A percentile compares a stretch with the other conserved stretches of the same genome.
phyloP scores from a whole-genome alignment of 2,329 filamentous ascomycete species.

The Alternaria consortialis region DNA sequence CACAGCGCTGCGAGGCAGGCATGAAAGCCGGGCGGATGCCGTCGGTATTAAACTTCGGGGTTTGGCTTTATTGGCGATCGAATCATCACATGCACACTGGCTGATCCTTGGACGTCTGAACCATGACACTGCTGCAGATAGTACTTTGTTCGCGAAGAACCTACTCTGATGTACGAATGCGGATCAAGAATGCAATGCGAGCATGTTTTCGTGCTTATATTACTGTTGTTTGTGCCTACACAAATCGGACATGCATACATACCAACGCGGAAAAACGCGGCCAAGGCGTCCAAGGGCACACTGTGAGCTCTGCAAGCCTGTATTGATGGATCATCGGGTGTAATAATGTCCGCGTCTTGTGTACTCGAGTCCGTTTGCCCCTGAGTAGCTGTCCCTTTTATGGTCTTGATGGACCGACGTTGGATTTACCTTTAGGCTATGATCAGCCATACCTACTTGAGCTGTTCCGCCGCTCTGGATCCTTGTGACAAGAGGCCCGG shows the following conservation, averaged over 20 bases:
- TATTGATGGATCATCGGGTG: background rate
- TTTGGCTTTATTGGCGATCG: background rate
- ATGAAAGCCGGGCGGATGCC: background rate
- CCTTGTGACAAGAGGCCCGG: background rate
- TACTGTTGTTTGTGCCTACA: background rate
- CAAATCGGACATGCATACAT: background rate
- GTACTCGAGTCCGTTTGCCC: background rate
- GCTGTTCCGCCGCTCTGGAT: background rate
- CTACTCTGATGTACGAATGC: background rate
- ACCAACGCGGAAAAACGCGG: background rate
- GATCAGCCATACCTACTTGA: conserved; percentile 9
- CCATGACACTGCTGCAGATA: background rate
- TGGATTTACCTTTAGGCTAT: conserved; percentile 10
- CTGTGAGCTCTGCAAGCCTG: background rate
- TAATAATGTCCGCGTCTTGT: background rate
- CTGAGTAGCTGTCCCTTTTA: background rate
- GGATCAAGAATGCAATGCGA: background rate
- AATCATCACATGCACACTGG: background rate
- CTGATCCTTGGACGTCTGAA: background rate
- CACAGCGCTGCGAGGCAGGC: background rate
- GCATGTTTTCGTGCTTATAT: background rate
- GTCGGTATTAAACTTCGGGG: background rate
- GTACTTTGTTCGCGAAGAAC: background rate
- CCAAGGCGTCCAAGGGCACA: background rate
- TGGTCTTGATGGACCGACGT: conserved; percentile 3